Percentiles rank a stretch among this genome's conserved stretches.
Evolutionary conservation across 257 asterid genomes (phyloP).

Genomic region (Solanum lycopersicoides): DNA sequence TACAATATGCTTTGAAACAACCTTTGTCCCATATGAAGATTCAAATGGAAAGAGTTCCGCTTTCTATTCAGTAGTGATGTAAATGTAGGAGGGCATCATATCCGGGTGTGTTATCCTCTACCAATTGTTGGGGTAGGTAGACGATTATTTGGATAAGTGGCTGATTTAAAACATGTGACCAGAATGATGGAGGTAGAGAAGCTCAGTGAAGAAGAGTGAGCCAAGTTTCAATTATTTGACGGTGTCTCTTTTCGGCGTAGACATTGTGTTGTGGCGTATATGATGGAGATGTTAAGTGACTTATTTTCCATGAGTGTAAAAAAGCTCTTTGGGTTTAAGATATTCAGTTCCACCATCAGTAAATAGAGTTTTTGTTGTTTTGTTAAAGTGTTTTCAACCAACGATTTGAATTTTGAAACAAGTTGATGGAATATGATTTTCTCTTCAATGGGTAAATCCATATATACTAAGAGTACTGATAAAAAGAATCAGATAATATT

Average conservation of each 20-base stretch:
- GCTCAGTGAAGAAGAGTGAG: neutral
- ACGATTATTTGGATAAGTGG: neutral
- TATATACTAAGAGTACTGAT: neutral
- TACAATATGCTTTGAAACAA: no score
- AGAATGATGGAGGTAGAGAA: neutral
- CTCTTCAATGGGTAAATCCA: neutral
- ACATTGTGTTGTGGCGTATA: neutral
- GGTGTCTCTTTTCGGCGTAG: neutral
- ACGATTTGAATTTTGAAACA: neutral
- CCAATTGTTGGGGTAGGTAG: no score
- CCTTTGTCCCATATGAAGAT: no score
- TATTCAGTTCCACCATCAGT: neutral
- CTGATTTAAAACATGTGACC: neutral
- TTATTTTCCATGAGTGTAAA: neutral
- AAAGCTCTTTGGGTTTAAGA: neutral
- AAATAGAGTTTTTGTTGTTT: neutral
- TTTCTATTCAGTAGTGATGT: no score
- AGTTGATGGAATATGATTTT: neutral
- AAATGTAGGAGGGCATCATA: no score
- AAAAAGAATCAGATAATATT: neutral
- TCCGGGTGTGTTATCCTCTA: no score
- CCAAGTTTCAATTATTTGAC: slow-evolving; percentile 2
- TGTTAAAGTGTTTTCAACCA: neutral
- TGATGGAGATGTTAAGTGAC: neutral
- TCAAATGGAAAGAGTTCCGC: no score